These are phyloP conservation scores for Papiliotrema flavescens DNA, from an alignment of 1,284 basidiomycete genomes.

Conservation along the genomic window DNA sequence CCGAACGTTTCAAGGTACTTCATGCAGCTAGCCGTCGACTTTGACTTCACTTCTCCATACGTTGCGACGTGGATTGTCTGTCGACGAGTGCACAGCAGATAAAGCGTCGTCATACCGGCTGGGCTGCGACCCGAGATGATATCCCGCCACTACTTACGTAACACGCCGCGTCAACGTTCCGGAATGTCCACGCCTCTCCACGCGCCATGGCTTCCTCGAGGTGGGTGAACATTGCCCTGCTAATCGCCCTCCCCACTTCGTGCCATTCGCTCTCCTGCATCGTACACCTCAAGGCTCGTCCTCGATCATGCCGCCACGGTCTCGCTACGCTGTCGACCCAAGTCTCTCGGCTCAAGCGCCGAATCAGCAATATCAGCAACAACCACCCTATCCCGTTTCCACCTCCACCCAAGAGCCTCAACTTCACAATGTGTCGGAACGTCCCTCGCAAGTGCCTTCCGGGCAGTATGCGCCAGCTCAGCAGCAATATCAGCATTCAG, in stretches of 20 bases:
- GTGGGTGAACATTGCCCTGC: no score
- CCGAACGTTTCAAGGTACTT: slow-evolving; percentile 1
- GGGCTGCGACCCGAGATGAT: background rate
- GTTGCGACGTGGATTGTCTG: background rate
- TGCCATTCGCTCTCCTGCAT: no score
- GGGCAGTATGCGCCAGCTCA: slow-evolving; percentile 27
- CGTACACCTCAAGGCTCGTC: no score
- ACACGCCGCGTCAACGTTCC: no score
- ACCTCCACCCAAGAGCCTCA: slow-evolving; percentile 19
- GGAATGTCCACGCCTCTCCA: no score
- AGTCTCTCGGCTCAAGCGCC: slow-evolving; percentile 33
- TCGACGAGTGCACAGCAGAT: no score
- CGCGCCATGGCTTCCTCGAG: no score
- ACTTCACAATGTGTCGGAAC: slow-evolving; percentile 28
- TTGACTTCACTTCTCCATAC: background rate
- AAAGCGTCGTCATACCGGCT: no score
- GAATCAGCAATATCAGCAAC: slow-evolving; percentile 25
- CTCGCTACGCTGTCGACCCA: slow-evolving; percentile 48
- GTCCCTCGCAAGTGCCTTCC: slow-evolving; percentile 18
- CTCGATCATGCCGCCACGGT: slow-evolving; percentile 39
- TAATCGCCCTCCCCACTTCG: no score
- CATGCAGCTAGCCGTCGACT: background rate
- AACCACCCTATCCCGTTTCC: slow-evolving; percentile 11
- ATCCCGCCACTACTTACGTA: background rate
- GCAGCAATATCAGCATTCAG: slow-evolving; percentile 3